Conservation (phyloP, 768 basidiomycete species). For the Tricholomella constricta region DNA sequence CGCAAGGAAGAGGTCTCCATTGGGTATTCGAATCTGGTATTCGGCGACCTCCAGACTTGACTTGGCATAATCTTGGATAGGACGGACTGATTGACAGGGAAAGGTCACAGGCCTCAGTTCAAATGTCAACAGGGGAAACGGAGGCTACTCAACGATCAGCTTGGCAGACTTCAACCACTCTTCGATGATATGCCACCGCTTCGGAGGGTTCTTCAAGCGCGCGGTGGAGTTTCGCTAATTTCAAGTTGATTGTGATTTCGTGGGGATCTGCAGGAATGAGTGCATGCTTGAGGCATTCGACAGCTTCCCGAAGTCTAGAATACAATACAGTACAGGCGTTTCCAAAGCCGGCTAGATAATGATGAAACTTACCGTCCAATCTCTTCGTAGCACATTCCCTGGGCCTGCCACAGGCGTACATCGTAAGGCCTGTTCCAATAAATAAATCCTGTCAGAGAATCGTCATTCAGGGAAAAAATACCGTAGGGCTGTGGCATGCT, state of each 20-base stretch:
- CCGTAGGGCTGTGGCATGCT: conserved; percentile 92
- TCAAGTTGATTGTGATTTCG: conserved; percentile 72
- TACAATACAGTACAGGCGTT: not conserved
- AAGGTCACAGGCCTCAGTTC: conserved; percentile 20
- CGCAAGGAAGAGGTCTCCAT: conserved; percentile 71
- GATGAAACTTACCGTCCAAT: conserved; percentile 65
- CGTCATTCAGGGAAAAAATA: conserved; percentile 29
- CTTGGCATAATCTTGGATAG: conserved; percentile 77
- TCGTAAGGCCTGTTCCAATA: conserved; percentile 77
- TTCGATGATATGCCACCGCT: conserved; percentile 79
- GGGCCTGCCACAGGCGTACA: conserved; percentile 93
- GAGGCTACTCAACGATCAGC: conserved; percentile 52
- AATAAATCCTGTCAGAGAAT: conserved; percentile 2
- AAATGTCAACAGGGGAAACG: conserved; percentile 19
- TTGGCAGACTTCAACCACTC: conserved; percentile 73
- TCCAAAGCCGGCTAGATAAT: not conserved
- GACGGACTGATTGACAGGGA: conserved; percentile 50
- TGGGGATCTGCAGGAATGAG: conserved; percentile 78
- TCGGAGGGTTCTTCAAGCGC: conserved; percentile 65
- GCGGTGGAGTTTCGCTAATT: conserved; percentile 72
- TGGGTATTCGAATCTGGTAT: conserved; percentile 63
- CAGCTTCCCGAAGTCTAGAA: conserved; percentile 79
- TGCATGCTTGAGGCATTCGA: conserved; percentile 90
- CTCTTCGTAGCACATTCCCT: conserved; percentile 92
- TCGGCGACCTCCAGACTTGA: conserved; percentile 87